Conservation (phyloP, 2,329 filamentous ascomycete genomes). For the Nectriaceae sp. region DNA sequence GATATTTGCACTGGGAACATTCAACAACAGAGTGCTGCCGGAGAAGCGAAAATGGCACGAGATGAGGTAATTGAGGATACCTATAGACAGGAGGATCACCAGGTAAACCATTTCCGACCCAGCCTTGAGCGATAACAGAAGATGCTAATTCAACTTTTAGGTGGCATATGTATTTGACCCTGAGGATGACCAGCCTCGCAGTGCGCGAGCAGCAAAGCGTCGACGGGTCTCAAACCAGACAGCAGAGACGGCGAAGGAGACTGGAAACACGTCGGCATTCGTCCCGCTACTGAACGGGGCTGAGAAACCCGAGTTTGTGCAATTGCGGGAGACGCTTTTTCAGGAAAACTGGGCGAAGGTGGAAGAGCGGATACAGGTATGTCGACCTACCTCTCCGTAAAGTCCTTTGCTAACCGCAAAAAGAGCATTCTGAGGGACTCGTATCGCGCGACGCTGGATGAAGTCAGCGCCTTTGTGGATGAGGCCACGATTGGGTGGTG, state of each 20-base stretch:
- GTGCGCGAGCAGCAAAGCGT: constrained; percentile 54
- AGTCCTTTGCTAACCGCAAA: constrained; percentile 23
- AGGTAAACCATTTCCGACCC: constrained; percentile 33
- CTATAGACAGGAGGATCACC: constrained; percentile 46
- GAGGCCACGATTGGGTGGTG: constrained; percentile 37
- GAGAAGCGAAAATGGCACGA: constrained; percentile 21
- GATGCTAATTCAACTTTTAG: constrained; percentile 38
- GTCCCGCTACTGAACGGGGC: constrained; percentile 55
- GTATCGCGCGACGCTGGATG: constrained; percentile 60
- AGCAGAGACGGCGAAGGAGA: constrained; percentile 13
- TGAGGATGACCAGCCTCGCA: constrained; percentile 38
- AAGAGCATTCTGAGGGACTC: constrained; percentile 61
- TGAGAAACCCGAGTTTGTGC: constrained; percentile 51
- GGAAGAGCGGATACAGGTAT: constrained; percentile 60
- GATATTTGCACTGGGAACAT: neutral
- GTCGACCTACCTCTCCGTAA: neutral
- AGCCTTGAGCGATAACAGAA: neutral
- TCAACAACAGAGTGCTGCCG: neutral
- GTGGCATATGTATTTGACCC: constrained; percentile 65
- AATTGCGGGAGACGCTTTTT: constrained; percentile 61
- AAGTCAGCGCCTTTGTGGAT: constrained; percentile 59
- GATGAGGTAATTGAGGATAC: constrained; percentile 23
- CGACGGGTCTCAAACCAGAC: constrained; percentile 52
- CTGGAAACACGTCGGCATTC: constrained; percentile 39
- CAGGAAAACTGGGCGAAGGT: constrained; percentile 65